These are phyloP conservation scores for Metschnikowia dekortorum DNA, from an alignment of 805 yeast species.

Conservation along the genomic window DNA sequence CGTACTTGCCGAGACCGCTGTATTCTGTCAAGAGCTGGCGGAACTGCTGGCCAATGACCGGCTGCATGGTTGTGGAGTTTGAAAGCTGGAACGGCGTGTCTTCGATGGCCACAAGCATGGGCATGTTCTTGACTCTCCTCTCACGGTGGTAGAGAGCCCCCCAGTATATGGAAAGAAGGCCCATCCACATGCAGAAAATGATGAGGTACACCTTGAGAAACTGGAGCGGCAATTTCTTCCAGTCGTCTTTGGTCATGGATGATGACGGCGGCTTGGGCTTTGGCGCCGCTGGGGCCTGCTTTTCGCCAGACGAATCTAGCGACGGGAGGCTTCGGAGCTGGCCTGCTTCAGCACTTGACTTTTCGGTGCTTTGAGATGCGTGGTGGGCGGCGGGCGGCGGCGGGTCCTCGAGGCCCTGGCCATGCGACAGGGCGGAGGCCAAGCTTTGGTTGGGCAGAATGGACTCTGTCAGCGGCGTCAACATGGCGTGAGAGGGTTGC, in stretches of 20 bases:
- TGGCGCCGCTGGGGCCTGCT: neutral
- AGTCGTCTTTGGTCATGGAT: conserved; percentile 11
- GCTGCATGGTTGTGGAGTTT: conserved; percentile 17
- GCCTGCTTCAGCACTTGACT: neutral
- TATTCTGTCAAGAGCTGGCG: conserved; percentile 15
- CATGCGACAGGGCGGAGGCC: neutral
- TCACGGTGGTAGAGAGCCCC: conserved; percentile 33
- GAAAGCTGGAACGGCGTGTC: conserved; percentile 19
- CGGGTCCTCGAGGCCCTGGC: no score
- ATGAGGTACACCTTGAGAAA: conserved; percentile 18
- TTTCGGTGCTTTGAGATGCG: neutral
- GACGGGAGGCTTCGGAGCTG: neutral
- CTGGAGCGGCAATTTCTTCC: conserved; percentile 10
- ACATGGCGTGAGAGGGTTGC: no score
- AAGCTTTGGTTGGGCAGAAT: conserved; percentile 2
- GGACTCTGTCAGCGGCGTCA: neutral
- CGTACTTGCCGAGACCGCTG: conserved; percentile 18
- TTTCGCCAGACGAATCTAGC: neutral
- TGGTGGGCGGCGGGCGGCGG: neutral
- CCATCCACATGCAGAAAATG: conserved; percentile 23
- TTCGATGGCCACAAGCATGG: conserved; percentile 35
- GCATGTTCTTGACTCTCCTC: conserved; percentile 27
- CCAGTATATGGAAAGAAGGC: conserved; percentile 38
- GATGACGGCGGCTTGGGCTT: neutral
- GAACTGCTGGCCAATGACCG: conserved; percentile 20